Evolutionary conservation across 2,329 filamentous ascomycete genomes (phyloP).

Genomic region (Botrytis galanthina): DNA sequence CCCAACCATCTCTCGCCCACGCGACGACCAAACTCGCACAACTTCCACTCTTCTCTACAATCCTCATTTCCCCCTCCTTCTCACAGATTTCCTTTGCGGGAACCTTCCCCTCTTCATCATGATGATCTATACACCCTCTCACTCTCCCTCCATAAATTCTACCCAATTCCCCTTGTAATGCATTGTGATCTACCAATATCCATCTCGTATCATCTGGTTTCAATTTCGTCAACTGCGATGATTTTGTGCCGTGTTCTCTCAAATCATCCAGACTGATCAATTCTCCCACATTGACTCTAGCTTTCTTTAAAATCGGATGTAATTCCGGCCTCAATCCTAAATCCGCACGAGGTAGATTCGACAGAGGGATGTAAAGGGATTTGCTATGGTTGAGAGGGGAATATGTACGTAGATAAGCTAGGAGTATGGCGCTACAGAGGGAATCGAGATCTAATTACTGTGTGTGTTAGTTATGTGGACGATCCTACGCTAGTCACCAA

Average conservation of each 20-base stretch:
- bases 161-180: slow-evolving; percentile 60
- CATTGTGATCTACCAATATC: slow-evolving; percentile 80
- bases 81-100: slow-evolving; percentile 44
- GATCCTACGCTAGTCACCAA: not conserved
- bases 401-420: slow-evolving; percentile 70
- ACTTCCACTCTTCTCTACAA: slow-evolving; percentile 67
- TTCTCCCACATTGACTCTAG: slow-evolving; percentile 57
- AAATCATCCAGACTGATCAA: slow-evolving; percentile 65
- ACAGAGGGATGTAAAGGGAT: slow-evolving; percentile 66
- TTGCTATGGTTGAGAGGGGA: slow-evolving; percentile 41
- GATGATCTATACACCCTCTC: slow-evolving; percentile 72
- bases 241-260: slow-evolving; percentile 48
- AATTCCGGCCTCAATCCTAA: slow-evolving; percentile 73
- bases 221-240: slow-evolving; percentile 36
- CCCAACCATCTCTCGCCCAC: slow-evolving; percentile 58
- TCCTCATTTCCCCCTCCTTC: slow-evolving; percentile 50
- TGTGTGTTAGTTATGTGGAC: not conserved
- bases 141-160: slow-evolving; percentile 52
- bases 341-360: slow-evolving; percentile 67
- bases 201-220: slow-evolving; percentile 56
- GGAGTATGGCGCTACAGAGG: slow-evolving; percentile 69
- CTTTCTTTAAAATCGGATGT: slow-evolving; percentile 59
- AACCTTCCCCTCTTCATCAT: slow-evolving; percentile 66
- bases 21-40: slow-evolving; percentile 69
- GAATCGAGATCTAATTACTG: slow-evolving; percentile 70